A percentile compares a stretch with the other conserved stretches of the same genome.
Evolutionary conservation across 192 early-diverging fungal genomes (phyloP).

Genomic region (Martensiomyces pterosporus): DNA sequence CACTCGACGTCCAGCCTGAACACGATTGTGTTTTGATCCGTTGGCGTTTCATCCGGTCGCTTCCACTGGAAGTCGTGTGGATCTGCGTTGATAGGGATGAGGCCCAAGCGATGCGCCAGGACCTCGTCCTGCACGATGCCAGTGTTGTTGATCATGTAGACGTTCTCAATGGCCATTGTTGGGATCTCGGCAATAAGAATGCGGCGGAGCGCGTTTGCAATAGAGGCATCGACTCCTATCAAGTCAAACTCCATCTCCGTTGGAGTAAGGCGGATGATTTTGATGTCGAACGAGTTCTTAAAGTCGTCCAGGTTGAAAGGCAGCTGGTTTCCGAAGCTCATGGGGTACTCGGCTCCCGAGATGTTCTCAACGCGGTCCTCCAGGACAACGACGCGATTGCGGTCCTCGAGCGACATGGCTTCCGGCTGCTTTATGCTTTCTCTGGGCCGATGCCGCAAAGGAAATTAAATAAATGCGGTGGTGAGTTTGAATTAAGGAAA

Average conservation of each 20-base stretch:
- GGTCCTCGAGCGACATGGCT: conserved; percentile 40
- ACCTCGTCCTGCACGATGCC: conserved; percentile 91
- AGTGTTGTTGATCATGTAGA: conserved; percentile 89
- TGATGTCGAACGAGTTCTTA: conserved; percentile 38
- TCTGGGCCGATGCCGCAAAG: neutral
- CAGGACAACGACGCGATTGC: conserved; percentile 47
- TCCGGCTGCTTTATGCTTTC: conserved; percentile 2
- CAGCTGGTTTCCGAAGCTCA: conserved; percentile 26
- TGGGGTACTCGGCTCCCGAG: conserved; percentile 42
- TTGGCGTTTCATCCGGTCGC: conserved; percentile 67
- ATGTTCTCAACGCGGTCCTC: conserved; percentile 51
- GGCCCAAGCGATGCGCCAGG: conserved; percentile 83
- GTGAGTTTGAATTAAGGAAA: neutral
- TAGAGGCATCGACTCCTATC: conserved; percentile 85
- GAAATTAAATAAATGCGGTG: neutral
- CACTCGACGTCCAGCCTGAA: conserved; percentile 80
- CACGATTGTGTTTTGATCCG: conserved; percentile 92
- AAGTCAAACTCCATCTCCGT: conserved; percentile 93
- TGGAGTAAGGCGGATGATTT: conserved; percentile 30
- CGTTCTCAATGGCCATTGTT: conserved; percentile 95
- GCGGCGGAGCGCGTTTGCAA: conserved; percentile 91
- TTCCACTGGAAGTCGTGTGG: conserved; percentile 77
- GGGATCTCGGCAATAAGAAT: conserved; percentile 94
- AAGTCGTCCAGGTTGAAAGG: conserved; percentile 28
- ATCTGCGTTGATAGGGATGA: conserved; percentile 88